Base-by-base conservation (phyloP, 208 protist genomes). In the Crithidia sp. region DNA sequence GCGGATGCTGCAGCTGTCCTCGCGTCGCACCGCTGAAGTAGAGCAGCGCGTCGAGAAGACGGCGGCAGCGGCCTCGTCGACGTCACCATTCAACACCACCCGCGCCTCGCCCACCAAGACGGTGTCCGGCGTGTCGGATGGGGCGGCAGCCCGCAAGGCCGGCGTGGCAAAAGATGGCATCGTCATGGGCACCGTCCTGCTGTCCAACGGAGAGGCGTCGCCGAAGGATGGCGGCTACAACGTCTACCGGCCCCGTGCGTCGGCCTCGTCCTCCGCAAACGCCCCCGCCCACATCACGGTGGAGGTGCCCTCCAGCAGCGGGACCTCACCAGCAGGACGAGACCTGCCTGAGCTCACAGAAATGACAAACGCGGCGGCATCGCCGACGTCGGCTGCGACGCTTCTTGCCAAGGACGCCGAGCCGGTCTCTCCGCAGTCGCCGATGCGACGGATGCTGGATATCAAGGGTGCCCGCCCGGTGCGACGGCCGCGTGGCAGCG, bases 401-500 rank as follows among this genome's bases (percentile, higher is more conserved):
- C 9, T 54, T 0, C 4, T 47, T 4, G 10, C 36, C n/a, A 60
- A 59, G 28, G 56, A 57, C 49, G 60, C 47, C 2, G n/a, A 47
- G 19, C 57, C 62, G 40, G 56, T 53, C 4, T 56, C 64, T 0
- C 64, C 54, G 54, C 43, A 62, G 10, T 50, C 55, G 17, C 50
- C 73, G 7, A 66, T 62, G 66, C 74, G 67, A 9, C 74, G 66
- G 2, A 58, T 70, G 19, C 14, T 79, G 52, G 66, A 67, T 52
- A 7, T 70, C 17, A 72, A 74, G 40, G 74, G 74, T 28, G 74
- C 67, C 3, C 74, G 67, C 2, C 74, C 74, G 37, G 53, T 79
- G 28, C 74, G 67, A 5, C 74, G 60, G 50, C 74, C 66, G 16
- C 59, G 65, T 43, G 37, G 2, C 3, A 10, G 16, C 17, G 65